Percentiles rank a stretch among this genome's conserved stretches.
phyloP scores from a whole-genome alignment of 768 basidiomycete genomes.

The Pleurotus salmoneostramineus region DNA sequence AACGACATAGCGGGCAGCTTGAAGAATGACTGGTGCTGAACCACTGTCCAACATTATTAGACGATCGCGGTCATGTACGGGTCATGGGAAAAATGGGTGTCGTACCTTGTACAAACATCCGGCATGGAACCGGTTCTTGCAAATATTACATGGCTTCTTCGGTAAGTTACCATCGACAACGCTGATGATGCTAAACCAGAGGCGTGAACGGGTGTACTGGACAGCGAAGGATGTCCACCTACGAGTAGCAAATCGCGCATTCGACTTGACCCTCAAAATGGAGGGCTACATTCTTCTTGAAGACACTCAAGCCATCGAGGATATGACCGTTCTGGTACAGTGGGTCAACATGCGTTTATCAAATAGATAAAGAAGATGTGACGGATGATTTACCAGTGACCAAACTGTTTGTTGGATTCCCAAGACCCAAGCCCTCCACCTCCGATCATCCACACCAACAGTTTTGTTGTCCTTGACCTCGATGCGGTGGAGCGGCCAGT shows the following conservation, averaged over 20 bases:
- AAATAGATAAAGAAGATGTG: neutral
- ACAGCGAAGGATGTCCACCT: constrained; percentile 19
- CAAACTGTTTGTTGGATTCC: constrained; percentile 89
- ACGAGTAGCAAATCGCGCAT: constrained; percentile 97
- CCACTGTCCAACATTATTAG: constrained; percentile 50
- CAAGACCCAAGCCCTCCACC: constrained; percentile 92
- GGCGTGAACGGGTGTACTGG: neutral
- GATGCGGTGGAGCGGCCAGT: constrained; percentile 87
- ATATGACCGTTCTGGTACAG: constrained; percentile 77
- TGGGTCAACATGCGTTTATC: neutral
- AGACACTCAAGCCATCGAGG: constrained; percentile 80
- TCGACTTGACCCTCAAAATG: constrained; percentile 96
- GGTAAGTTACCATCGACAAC: constrained; percentile 86
- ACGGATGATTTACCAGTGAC: constrained; percentile 59
- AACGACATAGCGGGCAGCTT: constrained; percentile 87
- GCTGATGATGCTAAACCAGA: constrained; percentile 70
- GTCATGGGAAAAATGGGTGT: neutral
- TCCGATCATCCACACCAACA: constrained; percentile 85
- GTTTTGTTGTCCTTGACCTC: constrained; percentile 83
- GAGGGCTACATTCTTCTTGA: constrained; percentile 89
- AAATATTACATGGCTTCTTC: constrained; percentile 88
- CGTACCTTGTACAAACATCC: constrained; percentile 84
- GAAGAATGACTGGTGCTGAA: constrained; percentile 87
- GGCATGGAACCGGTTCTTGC: constrained; percentile 92
- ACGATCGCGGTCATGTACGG: neutral